phyloP scores from a whole-genome alignment of 2,329 filamentous ascomycete genomes.

The Monosporascus ibericus region DNA sequence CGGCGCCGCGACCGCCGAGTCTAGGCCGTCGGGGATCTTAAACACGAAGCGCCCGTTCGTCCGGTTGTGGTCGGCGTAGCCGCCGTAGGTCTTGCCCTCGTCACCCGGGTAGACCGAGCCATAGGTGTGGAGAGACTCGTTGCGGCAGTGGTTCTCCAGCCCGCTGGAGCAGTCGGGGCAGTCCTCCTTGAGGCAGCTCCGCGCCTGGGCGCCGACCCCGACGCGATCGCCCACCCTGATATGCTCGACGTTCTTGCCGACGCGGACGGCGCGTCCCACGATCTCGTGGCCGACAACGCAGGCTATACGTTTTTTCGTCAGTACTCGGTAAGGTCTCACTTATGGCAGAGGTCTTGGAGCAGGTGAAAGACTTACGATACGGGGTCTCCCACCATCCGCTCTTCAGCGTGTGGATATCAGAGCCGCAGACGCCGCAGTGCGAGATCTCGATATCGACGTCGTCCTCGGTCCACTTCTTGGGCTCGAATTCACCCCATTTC shows the following conservation, averaged over 20 bases:
- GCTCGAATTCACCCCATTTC: constrained; percentile 26
- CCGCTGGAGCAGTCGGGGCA: constrained; percentile 37
- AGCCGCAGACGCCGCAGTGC: constrained; percentile 62
- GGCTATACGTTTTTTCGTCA: constrained; percentile 22
- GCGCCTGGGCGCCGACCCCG: constrained; percentile 52
- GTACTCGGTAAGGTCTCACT: background rate
- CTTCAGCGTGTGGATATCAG: constrained; percentile 52
- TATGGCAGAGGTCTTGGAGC: background rate
- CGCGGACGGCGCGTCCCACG: constrained; percentile 49
- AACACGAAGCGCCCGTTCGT: constrained; percentile 39
- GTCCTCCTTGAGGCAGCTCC: constrained; percentile 42
- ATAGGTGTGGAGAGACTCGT: constrained; percentile 44
- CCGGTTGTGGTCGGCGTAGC: constrained; percentile 33
- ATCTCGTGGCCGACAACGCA: constrained; percentile 61
- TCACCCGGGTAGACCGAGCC: constrained; percentile 44
- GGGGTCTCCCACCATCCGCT: constrained; percentile 43
- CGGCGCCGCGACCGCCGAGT: constrained; percentile 42
- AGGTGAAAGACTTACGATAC: constrained; percentile 27
- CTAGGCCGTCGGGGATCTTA: constrained; percentile 37
- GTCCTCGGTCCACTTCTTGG: constrained; percentile 60
- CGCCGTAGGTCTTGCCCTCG: constrained; percentile 54
- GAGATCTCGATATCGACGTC: constrained; percentile 61
- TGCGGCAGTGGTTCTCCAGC: constrained; percentile 35
- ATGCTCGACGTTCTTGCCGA: constrained; percentile 53
- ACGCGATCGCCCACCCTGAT: constrained; percentile 31